Base-by-base conservation (phyloP, 208 protist species). In the Acanthamoeba healyi region DNA sequence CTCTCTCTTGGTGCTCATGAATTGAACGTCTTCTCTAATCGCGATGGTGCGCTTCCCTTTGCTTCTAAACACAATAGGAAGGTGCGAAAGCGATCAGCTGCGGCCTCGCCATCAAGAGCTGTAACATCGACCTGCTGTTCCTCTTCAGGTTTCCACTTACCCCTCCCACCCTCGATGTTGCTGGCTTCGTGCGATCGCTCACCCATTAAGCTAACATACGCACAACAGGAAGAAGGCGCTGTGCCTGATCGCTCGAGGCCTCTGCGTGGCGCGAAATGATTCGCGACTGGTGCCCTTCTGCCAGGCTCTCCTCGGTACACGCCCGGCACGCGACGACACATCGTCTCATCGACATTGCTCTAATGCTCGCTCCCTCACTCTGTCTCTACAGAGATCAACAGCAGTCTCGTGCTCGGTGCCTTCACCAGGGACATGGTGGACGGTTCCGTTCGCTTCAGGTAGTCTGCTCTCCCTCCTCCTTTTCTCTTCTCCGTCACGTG, bases 271-370 rank as follows among this genome's bases (percentile, higher is more conserved):
- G 2, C 72, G 72, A 32, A 82, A 82, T 22, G 72, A 44, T 3
- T 44, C 32, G 4, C 34, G 72, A 6, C 2, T 82, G 7, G 1
- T 82, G 14, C 22, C 72, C 19, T 29, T 82, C 17, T 82, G 40
- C 40, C 72, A 82, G 26, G 72, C 72, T 4, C 72, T 82, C 26
- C 72, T 82, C 26, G 72, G 72, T 82, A 82, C n/a, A n/a, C n/a
- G n/a, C n/a, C n/a, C n/a, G n/a, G n/a, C n/a, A n/a, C n/a, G n/a
- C n/a, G n/a, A n/a, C n/a, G 24, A 2, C 29, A 29, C 6, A 17
- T 26, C 17, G 3, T 61, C 17, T 61, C 54, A n/a, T 40, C 63
- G n/a, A 32, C 17, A 7, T 38, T 12, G 63, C 9, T 40, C n/a
- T 3, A 12, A 6, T 72, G 63, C 19, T 26, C 6, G 6, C 58